Evolutionary conservation across 345 rosid species (phyloP).

Genomic region (Melaleuca quinquenervia): DNA sequence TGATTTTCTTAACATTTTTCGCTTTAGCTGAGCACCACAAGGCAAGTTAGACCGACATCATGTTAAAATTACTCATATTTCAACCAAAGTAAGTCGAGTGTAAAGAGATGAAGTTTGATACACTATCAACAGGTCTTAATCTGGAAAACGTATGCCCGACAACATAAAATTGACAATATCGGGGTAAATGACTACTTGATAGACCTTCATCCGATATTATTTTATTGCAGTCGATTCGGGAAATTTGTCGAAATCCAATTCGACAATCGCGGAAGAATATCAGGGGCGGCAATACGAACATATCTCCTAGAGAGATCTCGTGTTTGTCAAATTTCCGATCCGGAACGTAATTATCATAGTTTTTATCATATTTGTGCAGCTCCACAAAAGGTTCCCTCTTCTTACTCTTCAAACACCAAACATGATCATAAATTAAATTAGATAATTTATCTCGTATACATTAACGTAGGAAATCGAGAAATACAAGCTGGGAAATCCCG

Average conservation of each 20-base stretch:
- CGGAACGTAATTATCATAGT: constrained; percentile 93
- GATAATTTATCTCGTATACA: background rate
- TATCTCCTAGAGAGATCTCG: constrained; percentile 96
- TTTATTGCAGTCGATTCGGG: constrained; percentile 70
- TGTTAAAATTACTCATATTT: background rate
- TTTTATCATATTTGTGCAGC: constrained; percentile 93
- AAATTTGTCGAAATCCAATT: constrained; percentile 94
- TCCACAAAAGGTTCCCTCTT: constrained; percentile 45
- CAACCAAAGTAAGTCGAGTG: background rate
- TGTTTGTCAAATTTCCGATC: constrained; percentile 88
- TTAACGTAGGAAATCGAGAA: constrained; percentile 56
- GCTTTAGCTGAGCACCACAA: background rate
- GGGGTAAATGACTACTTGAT: background rate
- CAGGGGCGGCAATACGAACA: constrained; percentile 92
- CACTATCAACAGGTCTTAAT: background rate
- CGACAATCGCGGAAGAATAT: constrained; percentile 65
- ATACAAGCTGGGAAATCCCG: constrained; percentile 74
- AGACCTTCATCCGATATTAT: background rate
- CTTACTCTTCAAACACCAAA: background rate
- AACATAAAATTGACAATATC: background rate
- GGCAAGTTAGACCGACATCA: background rate
- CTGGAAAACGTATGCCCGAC: background rate
- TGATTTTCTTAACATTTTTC: background rate
- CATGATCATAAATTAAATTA: background rate
- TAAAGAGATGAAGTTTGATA: background rate